Conservation (phyloP, 257 asterid genomes). For the Gardenia jasminoides region DNA sequence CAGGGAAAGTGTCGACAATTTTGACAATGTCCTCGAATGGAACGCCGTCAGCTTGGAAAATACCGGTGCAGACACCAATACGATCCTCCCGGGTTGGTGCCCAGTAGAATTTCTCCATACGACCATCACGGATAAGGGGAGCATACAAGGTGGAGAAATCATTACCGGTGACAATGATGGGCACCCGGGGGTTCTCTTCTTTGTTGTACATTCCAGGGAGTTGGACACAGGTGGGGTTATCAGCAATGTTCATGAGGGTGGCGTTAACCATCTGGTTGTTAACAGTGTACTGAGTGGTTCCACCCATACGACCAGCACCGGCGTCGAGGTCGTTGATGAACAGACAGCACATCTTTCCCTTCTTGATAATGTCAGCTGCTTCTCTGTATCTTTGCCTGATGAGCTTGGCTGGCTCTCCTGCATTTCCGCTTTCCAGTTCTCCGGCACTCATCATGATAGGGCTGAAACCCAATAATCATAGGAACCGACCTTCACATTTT, state of each 20-base stretch:
- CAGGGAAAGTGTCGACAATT: slow-evolving; percentile 81
- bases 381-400: slow-evolving; percentile 72
- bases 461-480: slow-evolving; percentile 30
- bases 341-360: slow-evolving; percentile 82
- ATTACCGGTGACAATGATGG: slow-evolving; percentile 77
- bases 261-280: slow-evolving; percentile 96
- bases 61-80: slow-evolving; percentile 78
- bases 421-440: slow-evolving; percentile 70
- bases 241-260: slow-evolving; percentile 93
- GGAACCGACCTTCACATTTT: not conserved
- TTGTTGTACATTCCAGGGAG: slow-evolving; percentile 98
- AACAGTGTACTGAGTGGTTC: slow-evolving; percentile 87
- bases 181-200: slow-evolving; percentile 82
- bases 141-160: slow-evolving; percentile 87
- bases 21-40: slow-evolving; percentile 45
- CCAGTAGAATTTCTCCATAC: slow-evolving; percentile 97
- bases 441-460: slow-evolving; percentile 95
- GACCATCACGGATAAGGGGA: slow-evolving; percentile 91
- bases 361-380: slow-evolving; percentile 74
- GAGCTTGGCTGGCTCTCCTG: slow-evolving; percentile 73
- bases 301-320: slow-evolving; percentile 89
- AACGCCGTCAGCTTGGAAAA: slow-evolving; percentile 62
- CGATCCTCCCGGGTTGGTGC: slow-evolving; percentile 89
- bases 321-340: slow-evolving; percentile 91
- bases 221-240: slow-evolving; percentile 81